Conservation (phyloP, 148 eudicot genomes). For the Arctostaphylos glauca region DNA sequence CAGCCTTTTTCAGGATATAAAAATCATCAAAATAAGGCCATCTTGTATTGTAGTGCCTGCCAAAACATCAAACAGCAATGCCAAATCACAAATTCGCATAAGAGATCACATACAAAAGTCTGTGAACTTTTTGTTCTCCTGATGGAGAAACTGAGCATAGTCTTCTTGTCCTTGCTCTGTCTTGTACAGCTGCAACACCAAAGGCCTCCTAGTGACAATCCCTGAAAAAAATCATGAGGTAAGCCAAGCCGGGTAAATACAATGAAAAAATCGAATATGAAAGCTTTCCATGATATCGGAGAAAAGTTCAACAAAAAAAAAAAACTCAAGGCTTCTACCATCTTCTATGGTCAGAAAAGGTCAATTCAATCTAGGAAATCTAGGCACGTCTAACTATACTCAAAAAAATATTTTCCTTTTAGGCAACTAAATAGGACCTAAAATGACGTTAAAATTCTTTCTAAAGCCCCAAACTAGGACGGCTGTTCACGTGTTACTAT, state of each 20-base stretch:
- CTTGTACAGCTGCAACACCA: slow-evolving; percentile 60
- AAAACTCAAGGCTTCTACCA: background rate
- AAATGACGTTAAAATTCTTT: background rate
- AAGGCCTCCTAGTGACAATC: slow-evolving; percentile 72
- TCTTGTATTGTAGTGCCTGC: background rate
- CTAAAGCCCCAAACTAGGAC: background rate
- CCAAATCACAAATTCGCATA: background rate
- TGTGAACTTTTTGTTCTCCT: slow-evolving; percentile 36
- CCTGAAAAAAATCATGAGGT: slow-evolving; percentile 33
- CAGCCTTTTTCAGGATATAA: background rate
- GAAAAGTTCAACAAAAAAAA: background rate
- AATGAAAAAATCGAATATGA: too few species aligned
- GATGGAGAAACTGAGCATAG: slow-evolving; percentile 69
- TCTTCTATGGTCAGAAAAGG: background rate
- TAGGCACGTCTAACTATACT: background rate
- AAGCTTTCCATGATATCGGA: background rate
- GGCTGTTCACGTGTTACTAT: background rate
- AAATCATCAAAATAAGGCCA: background rate
- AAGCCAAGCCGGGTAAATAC: background rate
- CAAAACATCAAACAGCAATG: slow-evolving; percentile 1
- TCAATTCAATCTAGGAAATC: background rate
- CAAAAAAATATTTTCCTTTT: background rate
- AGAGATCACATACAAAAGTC: slow-evolving; percentile 54
- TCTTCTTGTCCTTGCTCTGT: slow-evolving; percentile 49
- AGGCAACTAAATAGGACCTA: background rate